A percentile compares a stretch with the other conserved stretches of the same genome.
phyloP scores from a whole-genome alignment of 805 yeast genomes.

The Metschnikowia gruessii region DNA sequence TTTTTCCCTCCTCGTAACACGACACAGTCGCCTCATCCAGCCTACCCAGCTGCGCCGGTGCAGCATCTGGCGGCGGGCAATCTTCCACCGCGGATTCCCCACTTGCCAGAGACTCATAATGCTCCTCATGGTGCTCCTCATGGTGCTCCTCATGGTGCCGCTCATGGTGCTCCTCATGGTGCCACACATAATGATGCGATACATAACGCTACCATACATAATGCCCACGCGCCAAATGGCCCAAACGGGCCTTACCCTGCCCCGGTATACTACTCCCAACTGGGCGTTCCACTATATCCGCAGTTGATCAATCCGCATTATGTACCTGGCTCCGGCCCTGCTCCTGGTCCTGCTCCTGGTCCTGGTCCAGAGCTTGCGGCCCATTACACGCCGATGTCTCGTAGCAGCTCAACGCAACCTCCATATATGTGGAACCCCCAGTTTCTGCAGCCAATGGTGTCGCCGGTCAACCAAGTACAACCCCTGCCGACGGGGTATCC shows the following conservation, averaged over 20 bases:
- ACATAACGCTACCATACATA: no score
- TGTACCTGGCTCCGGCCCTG: no score
- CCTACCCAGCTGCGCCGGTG: background rate
- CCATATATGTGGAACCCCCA: background rate
- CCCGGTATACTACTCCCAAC: background rate
- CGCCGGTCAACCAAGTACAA: background rate
- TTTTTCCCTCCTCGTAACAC: background rate
- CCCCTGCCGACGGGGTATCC: background rate
- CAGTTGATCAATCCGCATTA: background rate
- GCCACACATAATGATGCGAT: no score
- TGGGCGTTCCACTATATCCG: background rate
- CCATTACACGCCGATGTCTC: no score
- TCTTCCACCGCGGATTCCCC: no score
- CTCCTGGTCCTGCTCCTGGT: background rate
- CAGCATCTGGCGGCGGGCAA: no score
- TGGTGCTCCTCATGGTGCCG: no score
- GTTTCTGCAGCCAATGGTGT: background rate
- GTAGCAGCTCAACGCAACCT: background rate
- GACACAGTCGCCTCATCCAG: background rate
- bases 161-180: no score
- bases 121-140: no score
- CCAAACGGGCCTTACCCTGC: background rate
- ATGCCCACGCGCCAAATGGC: no score
- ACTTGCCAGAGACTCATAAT: no score
- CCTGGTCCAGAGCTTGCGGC: background rate